phyloP scores from a whole-genome alignment of 2,329 filamentous ascomycete species.

The Neoscytalidium dimidiatum region DNA sequence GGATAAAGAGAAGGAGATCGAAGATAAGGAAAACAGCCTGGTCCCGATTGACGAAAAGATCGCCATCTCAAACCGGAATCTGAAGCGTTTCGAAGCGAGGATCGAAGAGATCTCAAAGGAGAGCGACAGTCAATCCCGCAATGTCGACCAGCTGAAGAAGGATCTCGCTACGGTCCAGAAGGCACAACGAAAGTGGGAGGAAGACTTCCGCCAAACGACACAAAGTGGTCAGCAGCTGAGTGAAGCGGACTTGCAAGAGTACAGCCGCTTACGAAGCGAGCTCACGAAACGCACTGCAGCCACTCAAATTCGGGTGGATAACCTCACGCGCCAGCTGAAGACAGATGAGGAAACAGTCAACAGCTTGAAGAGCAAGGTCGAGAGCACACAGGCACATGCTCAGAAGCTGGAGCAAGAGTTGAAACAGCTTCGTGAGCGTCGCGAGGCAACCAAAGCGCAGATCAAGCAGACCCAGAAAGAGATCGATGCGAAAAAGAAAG shows the following conservation, averaged over 20 bases:
- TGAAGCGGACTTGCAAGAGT: constrained; percentile 84
- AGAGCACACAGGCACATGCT: constrained; percentile 71
- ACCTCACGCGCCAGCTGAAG: constrained; percentile 83
- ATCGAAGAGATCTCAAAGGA: constrained; percentile 75
- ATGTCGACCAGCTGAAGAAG: constrained; percentile 74
- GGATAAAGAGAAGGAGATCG: constrained; percentile 80
- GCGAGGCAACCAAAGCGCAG: constrained; percentile 58
- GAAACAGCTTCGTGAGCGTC: constrained; percentile 67
- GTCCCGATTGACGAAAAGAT: constrained; percentile 94
- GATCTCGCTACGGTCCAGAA: constrained; percentile 84
- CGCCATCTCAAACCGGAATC: constrained; percentile 70
- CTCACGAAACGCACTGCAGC: constrained; percentile 79
- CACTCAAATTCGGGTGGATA: constrained; percentile 81
- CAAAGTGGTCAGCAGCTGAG: constrained; percentile 85
- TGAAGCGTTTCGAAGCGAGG: constrained; percentile 67
- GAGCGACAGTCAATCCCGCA: constrained; percentile 67
- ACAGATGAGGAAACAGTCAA: constrained; percentile 90
- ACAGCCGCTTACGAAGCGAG: constrained; percentile 80
- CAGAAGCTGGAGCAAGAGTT: constrained; percentile 75
- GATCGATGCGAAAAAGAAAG: constrained; percentile 87
- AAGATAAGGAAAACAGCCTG: constrained; percentile 81
- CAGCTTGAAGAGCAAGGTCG: constrained; percentile 85
- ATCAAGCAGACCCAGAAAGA: constrained; percentile 72
- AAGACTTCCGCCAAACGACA: constrained; percentile 80
- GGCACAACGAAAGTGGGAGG: constrained; percentile 84